Evolutionary conservation across 2,329 filamentous ascomycete genomes (phyloP), one percentile per base, ranked within the genome.

Genomic region (Orbilia javanica): DNA sequence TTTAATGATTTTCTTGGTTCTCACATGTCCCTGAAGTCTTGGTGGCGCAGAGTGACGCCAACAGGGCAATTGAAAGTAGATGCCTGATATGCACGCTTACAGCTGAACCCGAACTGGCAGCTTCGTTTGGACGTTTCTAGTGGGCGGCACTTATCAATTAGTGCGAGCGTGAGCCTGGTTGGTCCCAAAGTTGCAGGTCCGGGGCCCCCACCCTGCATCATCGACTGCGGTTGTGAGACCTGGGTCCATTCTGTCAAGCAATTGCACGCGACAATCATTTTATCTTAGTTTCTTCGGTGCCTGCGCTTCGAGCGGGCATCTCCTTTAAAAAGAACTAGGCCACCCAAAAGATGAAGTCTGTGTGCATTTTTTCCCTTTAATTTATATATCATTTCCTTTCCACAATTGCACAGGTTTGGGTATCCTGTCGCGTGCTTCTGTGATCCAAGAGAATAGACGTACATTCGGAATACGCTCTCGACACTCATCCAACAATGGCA

Each of bases 141-240:
- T 64, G 67, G 66, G 42, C 50, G 73, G 57, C 60, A 77, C 65
- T 70, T 70, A 68, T 70, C 66, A 66, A 66, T 77, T 71, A 42
- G 66, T 70, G 36, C 44, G 27, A 60, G 66, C 60, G 48, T 27
- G 46, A 77, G 52, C 39, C 60, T 71, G 73, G 66, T 77, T 70
- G 66, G 73, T 66, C 73, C 73, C 50, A 77, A 71, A 77, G 66
- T 62, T 77, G 73, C 73, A 77, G 73, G 73, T 77, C 73, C 67
- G 52, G 71, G 66, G 55, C 64, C 65, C 65, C 65, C 63, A 71
- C 73, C 73, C 67, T 77, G 73, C 60, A 66, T 60, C 15, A 25
- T 53, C 31, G 42, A 27, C 55, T 63, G 57, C 52, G 57, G 22
- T 71, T 71, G 48, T 73, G 50, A 73, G 73, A 68, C 50, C 57